Conservation (phyloP, 495 filamentous ascomycete genomes). For the Opeltia flavorubescens region DNA sequence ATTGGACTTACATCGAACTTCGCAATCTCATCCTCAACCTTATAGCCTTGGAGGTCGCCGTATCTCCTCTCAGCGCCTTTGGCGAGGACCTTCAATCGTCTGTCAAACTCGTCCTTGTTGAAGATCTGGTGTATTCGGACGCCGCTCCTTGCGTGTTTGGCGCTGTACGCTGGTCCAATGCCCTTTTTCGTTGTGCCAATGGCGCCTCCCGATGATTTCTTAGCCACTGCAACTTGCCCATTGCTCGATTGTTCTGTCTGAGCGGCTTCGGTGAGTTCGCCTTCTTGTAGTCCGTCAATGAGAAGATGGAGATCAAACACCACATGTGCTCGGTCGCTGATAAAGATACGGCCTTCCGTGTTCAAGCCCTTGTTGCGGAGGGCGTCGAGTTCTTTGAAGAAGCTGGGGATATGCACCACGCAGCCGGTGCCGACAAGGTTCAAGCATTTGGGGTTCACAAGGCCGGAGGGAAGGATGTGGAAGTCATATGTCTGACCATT, state of each 20-base stretch:
- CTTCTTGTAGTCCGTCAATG: conserved; percentile 73
- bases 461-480: conserved; percentile 53
- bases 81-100: conserved; percentile 51
- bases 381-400: conserved; percentile 73
- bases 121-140: conserved; percentile 65
- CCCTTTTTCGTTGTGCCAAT: conserved; percentile 45
- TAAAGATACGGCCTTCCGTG: conserved; percentile 53
- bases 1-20: conserved; percentile 37
- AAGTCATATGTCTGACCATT: conserved; percentile 50
- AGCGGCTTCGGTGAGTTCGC: conserved; percentile 41
- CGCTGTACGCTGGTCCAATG: conserved; percentile 71
- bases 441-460: conserved; percentile 59
- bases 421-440: conserved; percentile 80
- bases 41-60: conserved; percentile 58
- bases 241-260: neutral
- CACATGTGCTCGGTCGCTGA: conserved; percentile 72
- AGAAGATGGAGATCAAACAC: conserved; percentile 71
- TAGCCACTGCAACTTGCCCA: neutral
- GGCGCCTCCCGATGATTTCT: conserved; percentile 8
- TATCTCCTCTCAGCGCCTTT: conserved; percentile 55
- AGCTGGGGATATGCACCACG: conserved; percentile 71
- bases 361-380: conserved; percentile 59
- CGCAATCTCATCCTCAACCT: conserved; percentile 69
- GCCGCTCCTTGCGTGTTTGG: conserved; percentile 62
- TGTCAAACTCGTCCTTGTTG: conserved; percentile 57